A percentile compares a stretch with the other conserved stretches of the same genome.
Conservation (phyloP, 1,139 yeast genomes). For the Ashbya aceris region DNA sequence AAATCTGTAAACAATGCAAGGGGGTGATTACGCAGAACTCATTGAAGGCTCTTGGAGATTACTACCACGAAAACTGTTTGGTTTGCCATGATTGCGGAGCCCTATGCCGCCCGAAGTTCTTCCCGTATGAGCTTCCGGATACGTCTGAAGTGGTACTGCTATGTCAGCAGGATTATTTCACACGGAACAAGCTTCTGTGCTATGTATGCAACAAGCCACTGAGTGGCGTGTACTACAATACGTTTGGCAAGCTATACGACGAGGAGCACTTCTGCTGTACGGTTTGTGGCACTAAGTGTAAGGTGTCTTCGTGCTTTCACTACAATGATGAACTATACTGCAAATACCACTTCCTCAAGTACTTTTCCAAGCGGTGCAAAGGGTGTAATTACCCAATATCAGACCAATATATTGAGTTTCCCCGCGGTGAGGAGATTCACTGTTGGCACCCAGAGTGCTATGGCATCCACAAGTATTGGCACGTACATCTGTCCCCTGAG, state of each 20-base stretch:
- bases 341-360: constrained; percentile 80
- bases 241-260: constrained; percentile 85
- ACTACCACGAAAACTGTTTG: constrained; percentile 83
- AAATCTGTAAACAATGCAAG: constrained; percentile 55
- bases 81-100: constrained; percentile 73
- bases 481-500: constrained; percentile 65
- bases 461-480: constrained; percentile 97
- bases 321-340: constrained; percentile 78
- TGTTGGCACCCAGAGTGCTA: constrained; percentile 99
- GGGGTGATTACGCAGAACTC: constrained; percentile 68
- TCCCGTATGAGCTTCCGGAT: constrained; percentile 36
- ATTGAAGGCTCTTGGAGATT: constrained; percentile 71
- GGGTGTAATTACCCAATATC: constrained; percentile 89
- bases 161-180: constrained; percentile 90
- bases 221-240: constrained; percentile 90
- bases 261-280: constrained; percentile 93
- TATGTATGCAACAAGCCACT: constrained; percentile 76
- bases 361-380: constrained; percentile 83
- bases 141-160: constrained; percentile 53
- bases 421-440: constrained; percentile 85
- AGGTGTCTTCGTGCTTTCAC: constrained; percentile 88
- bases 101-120: constrained; percentile 49
- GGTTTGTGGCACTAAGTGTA: constrained; percentile 79
- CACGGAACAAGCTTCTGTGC: constrained; percentile 73
- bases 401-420: constrained; percentile 88